phyloP scores from a whole-genome alignment of 768 basidiomycete genomes.

The Lentinula detonsa region DNA sequence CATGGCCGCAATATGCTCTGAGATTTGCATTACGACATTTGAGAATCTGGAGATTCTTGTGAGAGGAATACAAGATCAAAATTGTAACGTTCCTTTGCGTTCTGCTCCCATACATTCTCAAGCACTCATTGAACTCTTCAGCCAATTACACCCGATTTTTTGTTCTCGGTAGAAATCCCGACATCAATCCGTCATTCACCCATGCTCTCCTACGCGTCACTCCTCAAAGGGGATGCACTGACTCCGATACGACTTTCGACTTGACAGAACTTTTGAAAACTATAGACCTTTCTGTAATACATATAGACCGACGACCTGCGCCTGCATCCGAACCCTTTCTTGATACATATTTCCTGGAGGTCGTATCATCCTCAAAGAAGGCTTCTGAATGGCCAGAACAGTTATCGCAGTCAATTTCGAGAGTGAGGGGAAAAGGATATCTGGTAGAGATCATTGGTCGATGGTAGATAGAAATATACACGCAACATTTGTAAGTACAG shows the following conservation, averaged over 20 bases:
- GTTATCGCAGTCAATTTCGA: not conserved
- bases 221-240: not conserved
- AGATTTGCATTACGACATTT: slow-evolving; percentile 53
- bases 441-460: slow-evolving; percentile 35
- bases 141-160: slow-evolving; percentile 71
- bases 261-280: not conserved
- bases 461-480: slow-evolving; percentile 30
- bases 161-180: slow-evolving; percentile 37
- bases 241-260: not conserved
- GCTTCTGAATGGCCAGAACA: not conserved
- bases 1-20: slow-evolving; percentile 73
- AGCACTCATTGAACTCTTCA: slow-evolving; percentile 17
- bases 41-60: slow-evolving; percentile 54
- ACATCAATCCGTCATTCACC: slow-evolving; percentile 15
- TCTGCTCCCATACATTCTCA: not conserved
- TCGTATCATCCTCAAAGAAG: slow-evolving; percentile 20
- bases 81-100: slow-evolving; percentile 29
- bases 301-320: slow-evolving; percentile 65
- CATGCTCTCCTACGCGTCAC: slow-evolving; percentile 3
- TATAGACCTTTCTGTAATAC: slow-evolving; percentile 31
- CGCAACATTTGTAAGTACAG: not conserved
- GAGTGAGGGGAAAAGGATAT: not conserved
- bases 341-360: slow-evolving; percentile 62
- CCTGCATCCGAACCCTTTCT: slow-evolving; percentile 39
- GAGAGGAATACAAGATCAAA: slow-evolving; percentile 59